Evolutionary conservation across 306 rosid genomes (phyloP), one percentile per base, ranked within the genome.

Genomic region (Ochetophila trinervis): DNA sequence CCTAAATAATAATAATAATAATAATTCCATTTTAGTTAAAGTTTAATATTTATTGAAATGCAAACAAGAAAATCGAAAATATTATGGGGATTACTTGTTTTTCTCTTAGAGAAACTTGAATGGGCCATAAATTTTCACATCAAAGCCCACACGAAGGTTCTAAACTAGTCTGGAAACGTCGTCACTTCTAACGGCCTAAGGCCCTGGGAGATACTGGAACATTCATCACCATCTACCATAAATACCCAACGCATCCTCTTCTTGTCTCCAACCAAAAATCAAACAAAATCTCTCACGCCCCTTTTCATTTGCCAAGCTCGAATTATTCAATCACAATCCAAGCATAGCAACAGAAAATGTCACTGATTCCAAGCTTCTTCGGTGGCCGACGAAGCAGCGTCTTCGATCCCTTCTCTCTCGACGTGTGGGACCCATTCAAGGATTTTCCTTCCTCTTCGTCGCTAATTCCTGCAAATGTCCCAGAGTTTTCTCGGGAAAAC

Each of bases 301-400:
- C 21, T 18, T 4, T 16, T 2, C 17, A 18, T 49, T 49, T 17
- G 4, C 32, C 8, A 49, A 15, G 6, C 20, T 32, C 60, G 14
- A 3, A 4, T 36, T 13, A 4, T 36, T 13, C 47, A 53, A 47
- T 12, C 16, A 23, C 22, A n/a, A 17, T 34, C 37, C 23, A 48
- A 2, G 0, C 32, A 27, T 1, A 27, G 32, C 32, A 9, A 12
- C 0, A 6, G 20, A 27, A 16, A 7, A 78, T 78, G 82, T 73
- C 78, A 24, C 18, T 78, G 67, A 72, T 78, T 17, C 82, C 82
- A 16, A 67, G 27, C 53, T 78, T 68, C 30, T 58, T 73, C 62
- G 62, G 62, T 8, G 62, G 72, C 67, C 67, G 75, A 68, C 67
- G 42, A 9, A 34, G 22, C 71, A 72, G 0, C 68, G 27, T 53